Evolutionary conservation across 2,329 filamentous ascomycete species (phyloP).

Genomic region (Trichoderma simmonsii): DNA sequence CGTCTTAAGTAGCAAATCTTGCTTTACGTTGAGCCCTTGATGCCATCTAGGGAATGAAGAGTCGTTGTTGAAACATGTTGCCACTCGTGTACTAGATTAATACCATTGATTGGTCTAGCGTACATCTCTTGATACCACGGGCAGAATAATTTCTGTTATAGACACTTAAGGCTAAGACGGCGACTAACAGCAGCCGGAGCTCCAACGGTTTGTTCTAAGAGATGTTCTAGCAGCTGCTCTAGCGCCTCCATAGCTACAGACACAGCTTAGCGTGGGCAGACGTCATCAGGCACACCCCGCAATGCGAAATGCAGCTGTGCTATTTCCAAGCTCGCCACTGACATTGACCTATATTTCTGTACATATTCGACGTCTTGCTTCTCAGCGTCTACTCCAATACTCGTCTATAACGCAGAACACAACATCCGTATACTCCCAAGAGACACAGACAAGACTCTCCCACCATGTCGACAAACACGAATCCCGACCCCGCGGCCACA

Average conservation of each 20-base stretch:
- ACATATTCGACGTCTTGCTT: not conserved
- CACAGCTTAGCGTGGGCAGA: not conserved
- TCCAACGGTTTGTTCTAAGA: not conserved
- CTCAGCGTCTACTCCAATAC: not conserved
- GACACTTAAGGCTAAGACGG: not conserved
- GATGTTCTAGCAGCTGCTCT: not conserved
- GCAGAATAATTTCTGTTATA: not conserved
- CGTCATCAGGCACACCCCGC: slow-evolving; percentile 15
- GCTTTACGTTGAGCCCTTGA: not conserved
- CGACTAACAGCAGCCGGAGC: not conserved
- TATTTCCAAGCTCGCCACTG: not conserved
- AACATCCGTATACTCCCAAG: not conserved
- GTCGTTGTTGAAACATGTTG: not conserved
- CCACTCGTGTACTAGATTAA: not conserved
- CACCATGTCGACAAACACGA: slow-evolving; percentile 35
- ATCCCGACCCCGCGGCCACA: slow-evolving; percentile 39
- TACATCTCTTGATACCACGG: not conserved
- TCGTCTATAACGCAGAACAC: not conserved
- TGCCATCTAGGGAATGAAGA: not conserved
- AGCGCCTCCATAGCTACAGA: not conserved
- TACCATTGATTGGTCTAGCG: not conserved
- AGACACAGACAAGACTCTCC: not conserved
- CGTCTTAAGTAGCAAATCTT: not conserved
- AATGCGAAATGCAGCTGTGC: not conserved
- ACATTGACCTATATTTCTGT: not conserved